Percentiles rank a stretch among this genome's conserved stretches.
phyloP scores from a whole-genome alignment of 768 basidiomycete species.

The Kwoniella shandongensis region DNA sequence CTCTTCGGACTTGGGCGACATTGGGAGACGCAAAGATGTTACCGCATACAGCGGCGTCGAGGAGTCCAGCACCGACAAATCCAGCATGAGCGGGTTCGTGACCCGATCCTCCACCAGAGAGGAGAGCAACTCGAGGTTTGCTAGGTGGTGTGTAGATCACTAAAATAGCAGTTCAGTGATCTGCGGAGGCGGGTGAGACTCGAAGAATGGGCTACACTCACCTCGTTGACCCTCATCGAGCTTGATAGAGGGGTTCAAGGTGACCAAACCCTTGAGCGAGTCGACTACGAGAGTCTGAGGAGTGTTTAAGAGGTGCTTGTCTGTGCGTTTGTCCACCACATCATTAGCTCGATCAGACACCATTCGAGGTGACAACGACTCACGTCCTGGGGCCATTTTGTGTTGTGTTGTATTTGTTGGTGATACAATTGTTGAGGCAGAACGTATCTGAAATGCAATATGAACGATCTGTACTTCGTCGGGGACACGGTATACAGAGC shows the following conservation, averaged over 20 bases:
- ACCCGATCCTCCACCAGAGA: slow-evolving; percentile 57
- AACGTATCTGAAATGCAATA: too few relatives aligned
- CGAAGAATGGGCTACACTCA: slow-evolving; percentile 47
- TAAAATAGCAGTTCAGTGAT: neutral
- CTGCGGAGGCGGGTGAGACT: neutral
- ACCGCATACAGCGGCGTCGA: slow-evolving; percentile 82
- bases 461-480: too few relatives aligned
- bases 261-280: slow-evolving; percentile 67
- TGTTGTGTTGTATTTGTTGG: too few relatives aligned
- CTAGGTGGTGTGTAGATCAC: slow-evolving; percentile 23
- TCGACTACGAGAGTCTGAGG: slow-evolving; percentile 72
- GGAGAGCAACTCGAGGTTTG: slow-evolving; percentile 62
- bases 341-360: neutral
- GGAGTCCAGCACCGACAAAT: slow-evolving; percentile 82
- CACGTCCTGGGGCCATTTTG: slow-evolving; percentile 5
- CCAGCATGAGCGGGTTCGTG: slow-evolving; percentile 90
- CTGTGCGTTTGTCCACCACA: slow-evolving; percentile 19
- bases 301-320: slow-evolving; percentile 77
- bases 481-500: too few relatives aligned
- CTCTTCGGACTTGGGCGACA: slow-evolving; percentile 76
- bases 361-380: neutral
- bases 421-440: too few relatives aligned
- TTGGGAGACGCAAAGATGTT: slow-evolving; percentile 89
- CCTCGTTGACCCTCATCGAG: slow-evolving; percentile 73
- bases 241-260: slow-evolving; percentile 67